Evolutionary conservation across 495 filamentous ascomycete species (phyloP), one percentile per base, ranked within the genome.

Genomic region (Chaetomium fimeti): DNA sequence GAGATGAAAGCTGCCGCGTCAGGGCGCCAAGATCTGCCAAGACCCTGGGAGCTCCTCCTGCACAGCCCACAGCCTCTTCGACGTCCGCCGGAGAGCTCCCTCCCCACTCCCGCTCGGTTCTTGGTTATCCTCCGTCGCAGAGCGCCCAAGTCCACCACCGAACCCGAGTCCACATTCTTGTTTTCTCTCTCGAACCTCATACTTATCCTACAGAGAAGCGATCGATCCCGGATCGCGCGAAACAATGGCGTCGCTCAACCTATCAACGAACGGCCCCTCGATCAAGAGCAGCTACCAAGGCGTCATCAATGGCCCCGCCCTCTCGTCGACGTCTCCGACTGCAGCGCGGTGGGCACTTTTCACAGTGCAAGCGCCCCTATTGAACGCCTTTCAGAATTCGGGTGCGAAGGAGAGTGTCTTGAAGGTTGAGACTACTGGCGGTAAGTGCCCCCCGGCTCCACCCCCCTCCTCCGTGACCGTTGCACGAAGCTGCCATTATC

Each of bases 231-330:
- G 36, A 27, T 9, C 42, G 6, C 36, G 9, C 48, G 38, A 32
- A 58, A 65, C 58, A 49, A 99, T 99, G 94, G 89, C 94, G 38
- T 88, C 92, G 55, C 86, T 99, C 67, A 97, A 99, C 74, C 81
- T 91, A 63, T 97, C 93, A 60, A 84, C 83, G 76, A 92, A 98
- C 77, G 92, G 95, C 24, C 87, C 92, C 42, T 93, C 92, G 40
- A 97, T 97, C 75, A 89, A 87, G 60, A 90, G 88, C 75, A 96
- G 92, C 78, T 99, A 99, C 77, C 87, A 93, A 72, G 85, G 87
- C 43, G 87, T 99, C 59, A 82, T 97, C 73, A 89, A 95, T 70
- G 83, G 87, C 64, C 77, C 87, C 54, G 79, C 82, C 52, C 81
- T 89, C 16, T 84, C 89, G 40, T 87, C 87, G 6, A 75, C 78